phyloP scores from a whole-genome alignment of 192 early-diverging fungal species.

The Oehlia diaphana region DNA sequence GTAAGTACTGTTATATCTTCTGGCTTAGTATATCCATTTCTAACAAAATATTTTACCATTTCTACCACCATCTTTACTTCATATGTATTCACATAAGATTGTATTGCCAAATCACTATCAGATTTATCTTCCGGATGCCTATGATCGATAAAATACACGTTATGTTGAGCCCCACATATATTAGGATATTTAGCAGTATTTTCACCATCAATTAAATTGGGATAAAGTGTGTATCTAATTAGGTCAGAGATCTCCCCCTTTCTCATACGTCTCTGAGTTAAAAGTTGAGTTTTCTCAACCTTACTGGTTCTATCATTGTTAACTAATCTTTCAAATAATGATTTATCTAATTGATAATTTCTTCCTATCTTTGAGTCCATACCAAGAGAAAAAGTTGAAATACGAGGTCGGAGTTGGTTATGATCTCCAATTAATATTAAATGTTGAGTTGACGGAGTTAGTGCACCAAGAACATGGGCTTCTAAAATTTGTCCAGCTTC shows the following conservation, averaged over 20 bases:
- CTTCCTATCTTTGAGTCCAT: slow-evolving; percentile 39
- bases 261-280: slow-evolving; percentile 53
- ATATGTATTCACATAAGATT: slow-evolving; percentile 48
- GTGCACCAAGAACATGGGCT: slow-evolving; percentile 51
- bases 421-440: slow-evolving; percentile 49
- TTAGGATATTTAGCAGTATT: slow-evolving; percentile 32
- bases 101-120: slow-evolving; percentile 37
- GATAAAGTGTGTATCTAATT: slow-evolving; percentile 50
- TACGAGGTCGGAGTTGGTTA: slow-evolving; percentile 18
- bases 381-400: slow-evolving; percentile 9
- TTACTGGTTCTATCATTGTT: neutral
- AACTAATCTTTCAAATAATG: slow-evolving; percentile 51
- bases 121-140: slow-evolving; percentile 41
- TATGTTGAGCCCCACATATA: slow-evolving; percentile 43
- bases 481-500: slow-evolving; percentile 61
- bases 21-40: slow-evolving; percentile 51
- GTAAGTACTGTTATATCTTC: slow-evolving; percentile 58
- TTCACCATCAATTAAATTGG: slow-evolving; percentile 42
- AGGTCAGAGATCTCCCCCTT: slow-evolving; percentile 47
- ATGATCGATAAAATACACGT: slow-evolving; percentile 54
- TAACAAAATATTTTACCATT: slow-evolving; percentile 48
- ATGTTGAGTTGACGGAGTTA: slow-evolving; percentile 50
- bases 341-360: slow-evolving; percentile 45
- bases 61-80: slow-evolving; percentile 53
- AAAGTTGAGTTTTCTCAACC: neutral